Conservation (phyloP, 768 basidiomycete genomes). For the Amanita brunnescens region DNA sequence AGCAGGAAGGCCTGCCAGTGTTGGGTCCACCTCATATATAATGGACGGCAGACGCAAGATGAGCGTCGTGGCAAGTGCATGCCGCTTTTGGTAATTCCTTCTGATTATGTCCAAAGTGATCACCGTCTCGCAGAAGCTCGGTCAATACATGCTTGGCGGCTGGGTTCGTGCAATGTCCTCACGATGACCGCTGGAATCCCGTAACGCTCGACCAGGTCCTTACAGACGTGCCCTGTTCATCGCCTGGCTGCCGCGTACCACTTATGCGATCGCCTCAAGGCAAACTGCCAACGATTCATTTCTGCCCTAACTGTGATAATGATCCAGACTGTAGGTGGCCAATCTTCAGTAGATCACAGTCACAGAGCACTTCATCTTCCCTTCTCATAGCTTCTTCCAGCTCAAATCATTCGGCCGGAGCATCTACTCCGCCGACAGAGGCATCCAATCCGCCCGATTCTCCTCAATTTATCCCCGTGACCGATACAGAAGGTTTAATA, state of each 20-base stretch:
- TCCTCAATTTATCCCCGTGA: constrained; percentile 53
- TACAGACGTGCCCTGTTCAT: constrained; percentile 39
- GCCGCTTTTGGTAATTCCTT: not conserved
- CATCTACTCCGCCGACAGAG: constrained; percentile 77
- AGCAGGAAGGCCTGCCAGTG: constrained; percentile 46
- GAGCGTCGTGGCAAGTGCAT: constrained; percentile 23
- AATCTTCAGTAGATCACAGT: not conserved
- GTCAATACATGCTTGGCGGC: constrained; percentile 68
- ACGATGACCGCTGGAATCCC: not conserved
- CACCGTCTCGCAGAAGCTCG: constrained; percentile 54
- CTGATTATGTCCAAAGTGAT: constrained; percentile 38
- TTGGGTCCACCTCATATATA: constrained; percentile 41
- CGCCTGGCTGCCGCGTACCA: constrained; percentile 50
- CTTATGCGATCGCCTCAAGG: constrained; percentile 63
- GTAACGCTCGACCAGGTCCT: not conserved
- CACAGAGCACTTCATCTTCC: not conserved
- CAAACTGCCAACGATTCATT: constrained; percentile 31
- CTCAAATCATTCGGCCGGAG: constrained; percentile 46
- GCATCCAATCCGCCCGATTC: constrained; percentile 53
- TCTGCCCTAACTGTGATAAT: constrained; percentile 62
- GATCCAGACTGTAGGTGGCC: constrained; percentile 22
- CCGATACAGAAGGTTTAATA: constrained; percentile 55
- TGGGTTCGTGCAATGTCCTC: constrained; percentile 40
- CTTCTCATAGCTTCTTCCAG: constrained; percentile 24
- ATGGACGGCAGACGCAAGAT: constrained; percentile 1